Evolutionary conservation across 805 yeast species (phyloP).

Genomic region (Saccharomycopsis sp.): DNA sequence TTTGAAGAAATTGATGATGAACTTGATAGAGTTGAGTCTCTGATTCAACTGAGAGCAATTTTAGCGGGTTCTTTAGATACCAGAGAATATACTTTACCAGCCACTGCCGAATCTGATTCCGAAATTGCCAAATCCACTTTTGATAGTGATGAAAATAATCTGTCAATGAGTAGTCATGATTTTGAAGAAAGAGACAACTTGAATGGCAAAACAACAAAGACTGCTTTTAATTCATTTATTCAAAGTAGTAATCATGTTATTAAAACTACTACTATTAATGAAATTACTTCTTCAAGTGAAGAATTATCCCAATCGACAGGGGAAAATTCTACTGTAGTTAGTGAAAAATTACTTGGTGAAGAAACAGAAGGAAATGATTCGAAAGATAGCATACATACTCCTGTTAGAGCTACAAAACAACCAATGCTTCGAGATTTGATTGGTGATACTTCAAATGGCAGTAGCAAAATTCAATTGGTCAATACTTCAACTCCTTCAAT

Average conservation of each 20-base stretch:
- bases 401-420: background rate
- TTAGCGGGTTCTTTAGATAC: background rate
- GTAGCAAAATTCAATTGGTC: too few species aligned
- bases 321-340: too few species aligned
- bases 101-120: conserved; percentile 3
- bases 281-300: background rate
- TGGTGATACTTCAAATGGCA: background rate
- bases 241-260: background rate
- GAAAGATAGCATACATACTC: background rate
- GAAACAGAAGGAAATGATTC: background rate
- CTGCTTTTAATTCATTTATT: background rate
- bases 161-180: conserved; percentile 9
- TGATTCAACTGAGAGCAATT: background rate
- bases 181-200: background rate
- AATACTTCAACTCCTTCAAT: background rate
- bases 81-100: background rate
- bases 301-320: background rate
- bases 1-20: background rate
- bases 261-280: background rate
- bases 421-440: background rate
- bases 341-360: too few species aligned
- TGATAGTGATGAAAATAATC: conserved; percentile 4
- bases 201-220: background rate
- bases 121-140: conserved; percentile 1
- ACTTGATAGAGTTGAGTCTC: background rate